Percentiles rank a stretch among this genome's conserved stretches.
Conservation (phyloP, 75 land plant species). For the Adiantum capillusveneris region DNA sequence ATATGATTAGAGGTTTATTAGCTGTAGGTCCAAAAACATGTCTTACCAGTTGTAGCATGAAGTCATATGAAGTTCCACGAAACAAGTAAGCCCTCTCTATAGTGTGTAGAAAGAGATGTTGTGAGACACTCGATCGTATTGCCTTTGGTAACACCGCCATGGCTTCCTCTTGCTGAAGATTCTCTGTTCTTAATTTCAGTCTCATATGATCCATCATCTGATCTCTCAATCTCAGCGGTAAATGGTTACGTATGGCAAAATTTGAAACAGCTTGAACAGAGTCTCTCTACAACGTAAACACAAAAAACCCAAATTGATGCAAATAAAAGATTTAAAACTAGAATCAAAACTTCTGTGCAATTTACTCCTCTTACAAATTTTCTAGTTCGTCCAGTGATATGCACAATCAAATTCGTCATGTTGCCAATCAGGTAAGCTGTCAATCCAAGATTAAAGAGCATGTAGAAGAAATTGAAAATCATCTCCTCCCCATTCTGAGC, state of each 20-base stretch:
- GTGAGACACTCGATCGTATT: slow-evolving; percentile 37
- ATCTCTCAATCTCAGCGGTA: slow-evolving; percentile 39
- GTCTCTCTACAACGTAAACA: slow-evolving; percentile 37
- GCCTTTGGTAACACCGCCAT: slow-evolving; percentile 52
- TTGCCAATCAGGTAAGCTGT: slow-evolving; percentile 57
- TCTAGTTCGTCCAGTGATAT: slow-evolving; percentile 41
- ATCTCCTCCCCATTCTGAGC: slow-evolving; percentile 42
- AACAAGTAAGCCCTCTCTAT: slow-evolving; percentile 38
- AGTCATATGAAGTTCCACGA: slow-evolving; percentile 26
- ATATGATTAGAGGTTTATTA: too few species aligned
- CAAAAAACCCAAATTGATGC: background rate
- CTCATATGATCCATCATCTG: slow-evolving; percentile 55
- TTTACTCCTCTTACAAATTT: slow-evolving; percentile 36
- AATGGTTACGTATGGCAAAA: slow-evolving; percentile 40
- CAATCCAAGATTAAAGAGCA: slow-evolving; percentile 48
- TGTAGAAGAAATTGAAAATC: slow-evolving; percentile 39
- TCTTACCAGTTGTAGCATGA: slow-evolving; percentile 44
- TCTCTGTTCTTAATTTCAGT: slow-evolving; percentile 44
- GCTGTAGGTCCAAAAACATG: too few species aligned
- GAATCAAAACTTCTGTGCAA: too few species aligned
- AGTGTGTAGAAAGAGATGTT: slow-evolving; percentile 25
- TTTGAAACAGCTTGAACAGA: slow-evolving; percentile 47
- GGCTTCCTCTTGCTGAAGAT: slow-evolving; percentile 38
- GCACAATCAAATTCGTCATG: slow-evolving; percentile 56
- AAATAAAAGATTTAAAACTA: too few species aligned